Percentiles rank a stretch among this genome's conserved stretches.
Conservation (phyloP, 176 grass and related monocot genomes). For the Aegilops longissima region DNA sequence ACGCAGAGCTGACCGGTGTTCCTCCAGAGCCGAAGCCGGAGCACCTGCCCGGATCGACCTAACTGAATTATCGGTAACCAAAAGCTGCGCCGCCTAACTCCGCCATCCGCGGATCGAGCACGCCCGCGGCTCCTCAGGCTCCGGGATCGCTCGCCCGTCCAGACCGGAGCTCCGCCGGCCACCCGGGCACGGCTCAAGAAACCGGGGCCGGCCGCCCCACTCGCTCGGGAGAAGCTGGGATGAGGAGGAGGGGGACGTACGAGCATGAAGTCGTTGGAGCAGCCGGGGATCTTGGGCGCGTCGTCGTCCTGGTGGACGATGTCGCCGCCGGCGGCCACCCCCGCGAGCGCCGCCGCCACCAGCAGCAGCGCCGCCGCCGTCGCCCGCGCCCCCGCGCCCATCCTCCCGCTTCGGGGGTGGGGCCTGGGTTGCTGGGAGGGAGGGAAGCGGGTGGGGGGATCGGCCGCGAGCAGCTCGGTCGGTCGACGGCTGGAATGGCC, state of each 20-base stretch:
- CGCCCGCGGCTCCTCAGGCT: neutral
- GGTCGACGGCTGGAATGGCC: neutral
- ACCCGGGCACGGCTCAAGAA: neutral
- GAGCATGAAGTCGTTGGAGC: slow-evolving; percentile 90
- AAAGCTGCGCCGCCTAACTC: neutral
- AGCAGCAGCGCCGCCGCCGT: slow-evolving; percentile 33
- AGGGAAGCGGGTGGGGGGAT: neutral
- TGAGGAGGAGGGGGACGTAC: slow-evolving; percentile 9
- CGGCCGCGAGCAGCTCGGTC: too few relatives aligned
- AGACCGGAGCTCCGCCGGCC: neutral
- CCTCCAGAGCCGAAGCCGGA: too few relatives aligned
- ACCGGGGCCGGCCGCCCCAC: neutral
- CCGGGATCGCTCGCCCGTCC: too few relatives aligned
- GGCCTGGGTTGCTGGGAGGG: neutral
- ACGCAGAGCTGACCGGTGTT: neutral
- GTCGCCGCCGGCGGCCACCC: slow-evolving; percentile 63
- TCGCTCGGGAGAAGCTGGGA: neutral
- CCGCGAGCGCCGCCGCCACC: slow-evolving; percentile 36
- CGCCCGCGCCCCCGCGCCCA: slow-evolving; percentile 23
- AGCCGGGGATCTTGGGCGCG: slow-evolving; percentile 86
- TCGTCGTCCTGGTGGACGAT: slow-evolving; percentile 86
- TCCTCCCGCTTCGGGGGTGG: neutral
- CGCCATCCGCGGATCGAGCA: neutral
- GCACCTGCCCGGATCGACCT: too few relatives aligned
- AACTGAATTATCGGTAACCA: neutral